Evolutionary conservation across 768 basidiomycete genomes (phyloP).

Genomic region (Collybia nuda): DNA sequence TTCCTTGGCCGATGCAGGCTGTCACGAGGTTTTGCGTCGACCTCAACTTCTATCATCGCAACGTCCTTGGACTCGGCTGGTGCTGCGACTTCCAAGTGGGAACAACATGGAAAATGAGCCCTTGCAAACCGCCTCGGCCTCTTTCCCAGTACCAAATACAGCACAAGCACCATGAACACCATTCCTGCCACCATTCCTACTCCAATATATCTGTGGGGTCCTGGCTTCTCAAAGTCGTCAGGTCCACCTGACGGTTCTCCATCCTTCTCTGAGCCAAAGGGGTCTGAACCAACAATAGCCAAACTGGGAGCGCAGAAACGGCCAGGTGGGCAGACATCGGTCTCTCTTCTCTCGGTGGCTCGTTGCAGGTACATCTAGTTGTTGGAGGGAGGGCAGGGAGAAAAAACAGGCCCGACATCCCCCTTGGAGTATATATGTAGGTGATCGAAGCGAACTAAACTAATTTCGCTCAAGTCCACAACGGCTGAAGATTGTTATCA

Average conservation of each 20-base stretch:
- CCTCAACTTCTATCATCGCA: not conserved
- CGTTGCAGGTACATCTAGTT: conserved; percentile 30
- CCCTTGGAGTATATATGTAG: conserved; percentile 1
- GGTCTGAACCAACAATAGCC: conserved; percentile 23
- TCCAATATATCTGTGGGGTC: conserved; percentile 44
- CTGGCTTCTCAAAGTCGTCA: conserved; percentile 25
- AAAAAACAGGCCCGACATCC: conserved; percentile 5
- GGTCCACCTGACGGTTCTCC: conserved; percentile 13
- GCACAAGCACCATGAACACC: conserved; percentile 28
- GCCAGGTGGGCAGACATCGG: conserved; percentile 21
- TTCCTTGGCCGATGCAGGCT: not conserved
- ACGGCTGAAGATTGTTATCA: conserved; percentile 29
- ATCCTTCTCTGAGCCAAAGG: conserved; percentile 17
- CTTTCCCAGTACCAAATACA: conserved; percentile 36
- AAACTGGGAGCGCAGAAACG: conserved; percentile 17
- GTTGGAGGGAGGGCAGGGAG: conserved; percentile 4
- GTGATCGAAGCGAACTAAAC: conserved; percentile 23
- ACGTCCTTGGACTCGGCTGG: not conserved
- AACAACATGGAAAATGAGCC: conserved; percentile 7
- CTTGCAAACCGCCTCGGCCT: conserved; percentile 30
- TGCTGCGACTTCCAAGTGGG: not conserved
- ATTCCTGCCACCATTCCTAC: conserved; percentile 38
- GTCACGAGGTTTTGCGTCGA: not conserved
- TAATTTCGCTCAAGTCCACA: conserved; percentile 22
- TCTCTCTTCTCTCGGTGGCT: conserved; percentile 13